phyloP scores from a whole-genome alignment of 345 rosid species.

The Eutrema yunnanense region DNA sequence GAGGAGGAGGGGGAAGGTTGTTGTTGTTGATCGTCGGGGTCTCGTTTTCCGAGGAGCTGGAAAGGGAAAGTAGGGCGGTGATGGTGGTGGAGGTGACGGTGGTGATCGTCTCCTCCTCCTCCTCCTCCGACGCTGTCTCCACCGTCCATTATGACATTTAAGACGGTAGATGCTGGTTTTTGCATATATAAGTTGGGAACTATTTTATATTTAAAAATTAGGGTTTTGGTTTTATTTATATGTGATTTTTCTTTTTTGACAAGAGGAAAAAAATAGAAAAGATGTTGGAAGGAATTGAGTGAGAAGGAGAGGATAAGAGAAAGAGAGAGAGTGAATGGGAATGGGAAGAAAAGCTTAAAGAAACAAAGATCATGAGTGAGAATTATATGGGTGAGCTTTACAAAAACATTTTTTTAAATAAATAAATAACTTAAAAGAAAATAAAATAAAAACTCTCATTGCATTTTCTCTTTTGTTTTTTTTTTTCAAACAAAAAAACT shows the following conservation, averaged over 20 bases:
- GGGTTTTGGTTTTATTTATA: conserved; percentile 34
- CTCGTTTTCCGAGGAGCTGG: conserved; percentile 78
- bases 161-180: conserved; percentile 10
- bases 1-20: conserved; percentile 52
- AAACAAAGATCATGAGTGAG: conserved; percentile 80
- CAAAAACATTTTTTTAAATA: neutral
- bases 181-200: conserved; percentile 25
- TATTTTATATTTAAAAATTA: conserved; percentile 27
- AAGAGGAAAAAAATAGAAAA: neutral
- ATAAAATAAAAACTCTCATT: neutral
- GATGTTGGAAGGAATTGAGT: conserved; percentile 16
- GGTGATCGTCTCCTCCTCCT: conserved; percentile 50
- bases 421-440: neutral
- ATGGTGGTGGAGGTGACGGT: conserved; percentile 49
- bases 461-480: neutral
- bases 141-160: conserved; percentile 32
- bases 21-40: conserved; percentile 45
- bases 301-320: conserved; percentile 15
- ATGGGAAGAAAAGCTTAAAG: conserved; percentile 47
- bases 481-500: neutral
- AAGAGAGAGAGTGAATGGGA: conserved; percentile 16
- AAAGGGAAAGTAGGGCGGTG: conserved; percentile 69
- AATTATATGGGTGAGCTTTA: conserved; percentile 64
- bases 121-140: conserved; percentile 45
- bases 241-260: neutral